Base-by-base conservation (phyloP, 495 filamentous ascomycete species). In the Bacidia rubella region DNA sequence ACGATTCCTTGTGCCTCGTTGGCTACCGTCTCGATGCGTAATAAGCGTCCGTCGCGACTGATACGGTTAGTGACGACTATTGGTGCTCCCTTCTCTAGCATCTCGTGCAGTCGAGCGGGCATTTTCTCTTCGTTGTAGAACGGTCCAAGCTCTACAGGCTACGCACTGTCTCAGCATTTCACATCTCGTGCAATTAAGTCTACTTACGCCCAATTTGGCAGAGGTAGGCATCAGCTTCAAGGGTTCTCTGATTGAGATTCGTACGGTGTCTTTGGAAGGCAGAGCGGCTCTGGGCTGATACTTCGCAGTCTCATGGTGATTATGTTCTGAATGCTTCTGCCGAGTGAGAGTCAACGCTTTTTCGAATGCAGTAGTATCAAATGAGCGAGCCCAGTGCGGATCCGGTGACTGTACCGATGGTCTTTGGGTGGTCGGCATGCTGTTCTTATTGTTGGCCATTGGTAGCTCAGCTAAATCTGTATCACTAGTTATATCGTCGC, bases 41-140 rank as follows among this genome's bases (percentile, higher is more conserved):
- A 57, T 21, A 79, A 54, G 21, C 63, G 71, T 11, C 74, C 78
- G 57, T 78, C 72, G 0, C 62, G 43, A 26, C 70, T 66, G 23
- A 83, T 77, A 35, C 67, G 76, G 63, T 80, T 80, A 53, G 69
- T 62, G 12, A 70, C 68, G 27, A 73, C 75, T 23, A 77, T 68
- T 50, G 74, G 75, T 15, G 78, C 79, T 23, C 81, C 80, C 40
- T 71, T 76, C 57, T 83, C 75, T 2, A 96, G 74, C 60, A 85
- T 68, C 20, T 74, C 72, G 10, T 76, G 74, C 7, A 98, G 76
- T 81, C 84, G 85, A 10, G 69, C 69, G 1, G 92, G 92, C 92
- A 98, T 98, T 55, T 78, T 75, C 35, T 84, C 80, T 64, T 98
- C 92, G 61, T 87, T 77, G 5, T 88, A 86, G 69, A 92, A 79